Evolutionary conservation across 83 land plant genomes (phyloP).

Genomic region (Larix sibirica): DNA sequence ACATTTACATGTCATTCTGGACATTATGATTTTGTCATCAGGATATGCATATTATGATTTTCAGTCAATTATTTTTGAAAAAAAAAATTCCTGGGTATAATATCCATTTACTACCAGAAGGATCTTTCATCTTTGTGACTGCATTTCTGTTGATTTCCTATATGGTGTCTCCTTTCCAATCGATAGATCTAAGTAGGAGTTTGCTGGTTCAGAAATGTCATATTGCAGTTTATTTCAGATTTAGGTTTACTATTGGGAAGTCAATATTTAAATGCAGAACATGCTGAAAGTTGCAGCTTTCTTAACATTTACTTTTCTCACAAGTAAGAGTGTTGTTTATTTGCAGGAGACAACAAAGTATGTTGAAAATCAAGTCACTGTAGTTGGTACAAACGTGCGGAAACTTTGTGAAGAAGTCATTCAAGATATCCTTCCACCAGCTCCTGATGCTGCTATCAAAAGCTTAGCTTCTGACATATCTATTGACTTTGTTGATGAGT

Average conservation of each 20-base stretch:
- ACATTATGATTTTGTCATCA: too few relatives aligned
- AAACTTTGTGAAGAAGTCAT: constrained; percentile 30
- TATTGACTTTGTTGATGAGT: constrained; percentile 14
- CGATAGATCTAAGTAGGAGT: background rate
- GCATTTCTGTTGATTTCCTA: background rate
- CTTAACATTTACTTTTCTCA: background rate
- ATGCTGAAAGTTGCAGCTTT: background rate
- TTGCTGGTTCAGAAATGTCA: background rate
- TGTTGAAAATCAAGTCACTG: constrained; percentile 28
- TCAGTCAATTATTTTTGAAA: background rate
- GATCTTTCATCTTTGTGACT: background rate
- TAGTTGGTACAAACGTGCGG: constrained; percentile 23
- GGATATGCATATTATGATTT: too few relatives aligned
- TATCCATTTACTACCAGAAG: background rate
- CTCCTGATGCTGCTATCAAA: constrained; percentile 18
- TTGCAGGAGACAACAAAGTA: constrained; percentile 28
- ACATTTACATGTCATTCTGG: too few relatives aligned
- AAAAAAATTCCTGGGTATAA: background rate
- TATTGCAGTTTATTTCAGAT: background rate
- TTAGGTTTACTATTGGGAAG: background rate
- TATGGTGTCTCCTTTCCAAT: background rate
- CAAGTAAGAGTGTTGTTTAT: background rate
- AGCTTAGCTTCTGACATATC: constrained; percentile 1
- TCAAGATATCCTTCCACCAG: constrained; percentile 24
- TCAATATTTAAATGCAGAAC: background rate